Percentiles rank a stretch among this genome's conserved stretches.
These are phyloP conservation scores for Symbiodinium pilosum DNA, from an alignment of 73 alveolate genomes.

Conservation along the genomic window DNA sequence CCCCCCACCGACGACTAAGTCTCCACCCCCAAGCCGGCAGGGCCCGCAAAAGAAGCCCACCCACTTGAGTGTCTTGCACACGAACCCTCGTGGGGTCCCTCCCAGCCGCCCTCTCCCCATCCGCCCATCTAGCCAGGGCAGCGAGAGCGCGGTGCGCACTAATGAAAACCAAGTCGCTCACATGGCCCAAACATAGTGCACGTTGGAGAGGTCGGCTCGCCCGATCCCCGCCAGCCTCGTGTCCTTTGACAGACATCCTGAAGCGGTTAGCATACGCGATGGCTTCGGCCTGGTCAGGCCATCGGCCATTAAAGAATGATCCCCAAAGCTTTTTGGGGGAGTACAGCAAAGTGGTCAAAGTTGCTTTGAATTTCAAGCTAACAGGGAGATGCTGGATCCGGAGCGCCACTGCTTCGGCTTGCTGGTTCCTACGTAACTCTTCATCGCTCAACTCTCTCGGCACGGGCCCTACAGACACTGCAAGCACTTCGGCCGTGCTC, in stretches of 20 bases:
- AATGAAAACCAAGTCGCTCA: neutral
- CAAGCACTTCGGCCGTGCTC: neutral
- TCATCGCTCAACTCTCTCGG: neutral
- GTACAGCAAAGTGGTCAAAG: no score
- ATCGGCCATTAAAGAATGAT: no score
- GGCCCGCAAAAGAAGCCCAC: neutral
- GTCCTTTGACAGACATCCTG: neutral
- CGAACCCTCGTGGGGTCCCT: neutral
- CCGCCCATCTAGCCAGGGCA: neutral
- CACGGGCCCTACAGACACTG: neutral
- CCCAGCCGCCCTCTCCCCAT: neutral
- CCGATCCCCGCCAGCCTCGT: neutral
- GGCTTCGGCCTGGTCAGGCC: neutral
- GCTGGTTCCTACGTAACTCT: neutral
- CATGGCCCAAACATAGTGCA: neutral
- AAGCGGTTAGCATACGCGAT: neutral
- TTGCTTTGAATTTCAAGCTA: no score
- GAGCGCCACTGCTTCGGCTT: neutral
- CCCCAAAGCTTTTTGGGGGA: no score
- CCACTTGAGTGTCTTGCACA: neutral
- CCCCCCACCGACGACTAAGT: neutral
- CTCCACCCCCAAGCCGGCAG: neutral
- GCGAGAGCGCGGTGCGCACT: neutral
- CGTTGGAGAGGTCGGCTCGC: neutral
- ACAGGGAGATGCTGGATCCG: no score